phyloP scores from a whole-genome alignment of 108 stramenopile species.

The Skeletonema menzelii region DNA sequence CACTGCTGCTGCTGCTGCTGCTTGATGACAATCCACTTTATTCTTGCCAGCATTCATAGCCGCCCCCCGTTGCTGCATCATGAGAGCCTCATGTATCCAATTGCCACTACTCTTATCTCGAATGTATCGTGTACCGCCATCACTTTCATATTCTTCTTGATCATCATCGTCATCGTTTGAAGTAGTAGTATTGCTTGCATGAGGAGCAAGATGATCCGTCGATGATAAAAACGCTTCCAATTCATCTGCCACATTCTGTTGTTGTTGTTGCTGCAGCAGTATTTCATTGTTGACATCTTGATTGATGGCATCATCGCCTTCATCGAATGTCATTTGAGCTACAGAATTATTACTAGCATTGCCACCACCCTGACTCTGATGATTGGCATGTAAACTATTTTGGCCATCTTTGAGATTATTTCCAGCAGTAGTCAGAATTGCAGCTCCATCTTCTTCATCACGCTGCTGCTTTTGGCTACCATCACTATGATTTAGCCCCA shows the following conservation, averaged over 20 bases:
- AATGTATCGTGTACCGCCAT: constrained; percentile 79
- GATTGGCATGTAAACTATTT: background rate
- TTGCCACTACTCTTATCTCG: constrained; percentile 61
- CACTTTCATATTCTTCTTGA: constrained; percentile 76
- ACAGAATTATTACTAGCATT: background rate
- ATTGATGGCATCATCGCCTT: background rate
- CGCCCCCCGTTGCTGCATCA: constrained; percentile 7
- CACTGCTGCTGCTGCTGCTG: constrained; percentile 14
- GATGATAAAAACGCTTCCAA: constrained; percentile 71
- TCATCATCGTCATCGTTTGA: constrained; percentile 61
- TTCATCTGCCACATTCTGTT: constrained; percentile 42
- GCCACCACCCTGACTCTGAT: background rate
- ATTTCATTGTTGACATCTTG: constrained; percentile 5
- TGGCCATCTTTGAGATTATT: too few relatives aligned
- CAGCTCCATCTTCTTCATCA: constrained; percentile 10
- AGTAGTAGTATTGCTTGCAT: too few relatives aligned
- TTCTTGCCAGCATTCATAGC: constrained; percentile 30
- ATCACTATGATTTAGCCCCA: too few relatives aligned
- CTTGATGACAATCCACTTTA: constrained; percentile 57
- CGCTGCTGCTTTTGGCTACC: too few relatives aligned
- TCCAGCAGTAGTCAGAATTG: too few relatives aligned
- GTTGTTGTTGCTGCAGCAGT: background rate
- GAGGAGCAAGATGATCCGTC: constrained; percentile 41
- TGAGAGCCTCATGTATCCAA: constrained; percentile 74
- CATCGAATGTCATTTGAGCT: background rate